These are phyloP conservation scores for Penstemon barbatus DNA, from an alignment of 257 asterid species.

Conservation along the genomic window DNA sequence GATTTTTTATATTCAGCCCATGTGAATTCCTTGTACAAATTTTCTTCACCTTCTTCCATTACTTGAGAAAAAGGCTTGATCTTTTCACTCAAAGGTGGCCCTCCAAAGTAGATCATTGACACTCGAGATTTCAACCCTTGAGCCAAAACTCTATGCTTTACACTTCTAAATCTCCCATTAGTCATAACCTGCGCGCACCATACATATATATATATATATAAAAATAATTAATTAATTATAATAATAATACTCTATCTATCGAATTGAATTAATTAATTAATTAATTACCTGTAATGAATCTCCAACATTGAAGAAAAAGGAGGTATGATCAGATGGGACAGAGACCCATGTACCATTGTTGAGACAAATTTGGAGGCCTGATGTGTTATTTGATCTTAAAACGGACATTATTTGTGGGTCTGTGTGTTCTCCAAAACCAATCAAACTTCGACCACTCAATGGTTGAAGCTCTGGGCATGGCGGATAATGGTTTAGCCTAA, in stretches of 20 bases:
- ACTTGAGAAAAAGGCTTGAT: slow-evolving; percentile 43
- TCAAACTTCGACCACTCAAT: slow-evolving; percentile 34
- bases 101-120: slow-evolving; percentile 74
- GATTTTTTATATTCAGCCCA: slow-evolving; percentile 70
- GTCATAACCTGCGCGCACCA: slow-evolving; percentile 49
- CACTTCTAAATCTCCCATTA: slow-evolving; percentile 61
- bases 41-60: slow-evolving; percentile 59
- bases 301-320: slow-evolving; percentile 56
- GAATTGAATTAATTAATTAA: too few relatives aligned
- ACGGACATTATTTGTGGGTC: slow-evolving; percentile 57
- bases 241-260: background rate
- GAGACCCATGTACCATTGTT: slow-evolving; percentile 45
- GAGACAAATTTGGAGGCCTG: slow-evolving; percentile 45
- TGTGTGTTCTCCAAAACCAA: slow-evolving; percentile 61
- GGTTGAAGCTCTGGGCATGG: slow-evolving; percentile 44
- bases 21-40: slow-evolving; percentile 64
- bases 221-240: too few relatives aligned
- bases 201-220: background rate
- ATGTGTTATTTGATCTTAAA: slow-evolving; percentile 38
- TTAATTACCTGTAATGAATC: slow-evolving; percentile 45
- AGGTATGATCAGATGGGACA: slow-evolving; percentile 46
- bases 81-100: slow-evolving; percentile 54
- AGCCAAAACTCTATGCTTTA: slow-evolving; percentile 65
- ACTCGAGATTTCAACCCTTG: slow-evolving; percentile 37
- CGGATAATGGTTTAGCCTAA: slow-evolving; percentile 61